Evolutionary conservation across 139 green algal genomes (phyloP).

Genomic region (Chlorella sp.): DNA sequence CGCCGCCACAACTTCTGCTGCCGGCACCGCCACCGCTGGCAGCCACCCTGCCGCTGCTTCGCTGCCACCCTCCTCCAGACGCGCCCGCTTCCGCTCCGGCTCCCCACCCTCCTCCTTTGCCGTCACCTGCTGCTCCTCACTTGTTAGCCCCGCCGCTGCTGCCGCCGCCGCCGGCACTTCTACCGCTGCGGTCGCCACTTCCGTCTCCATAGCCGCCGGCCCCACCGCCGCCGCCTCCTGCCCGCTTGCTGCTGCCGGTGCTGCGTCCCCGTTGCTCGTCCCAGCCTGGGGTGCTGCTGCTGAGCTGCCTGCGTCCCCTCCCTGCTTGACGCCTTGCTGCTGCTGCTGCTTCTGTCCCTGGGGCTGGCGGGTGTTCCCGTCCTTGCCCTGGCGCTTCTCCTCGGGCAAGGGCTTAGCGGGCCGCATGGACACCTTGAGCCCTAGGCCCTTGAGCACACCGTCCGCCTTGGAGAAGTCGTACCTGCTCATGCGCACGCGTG

Average conservation of each 20-base stretch:
- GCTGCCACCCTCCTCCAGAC: no score
- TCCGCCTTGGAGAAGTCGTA: slow-evolving; percentile 68
- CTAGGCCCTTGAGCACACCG: slow-evolving; percentile 44
- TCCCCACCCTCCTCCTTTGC: no score
- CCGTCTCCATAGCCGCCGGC: no score
- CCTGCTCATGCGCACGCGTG: neutral
- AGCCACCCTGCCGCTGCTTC: no score
- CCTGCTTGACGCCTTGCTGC: no score
- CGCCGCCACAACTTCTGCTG: neutral
- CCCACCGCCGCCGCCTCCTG: neutral
- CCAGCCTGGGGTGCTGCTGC: neutral
- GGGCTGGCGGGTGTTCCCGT: neutral
- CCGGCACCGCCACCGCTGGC: neutral
- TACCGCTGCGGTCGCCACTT: no score
- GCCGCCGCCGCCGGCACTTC: no score
- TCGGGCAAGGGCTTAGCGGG: neutral
- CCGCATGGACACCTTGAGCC: slow-evolving; percentile 32
- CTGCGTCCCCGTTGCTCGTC: no score
- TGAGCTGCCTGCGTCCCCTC: neutral
- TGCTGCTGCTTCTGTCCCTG: neutral
- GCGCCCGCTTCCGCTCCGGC: no score
- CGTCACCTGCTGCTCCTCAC: no score
- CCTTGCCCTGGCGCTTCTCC: slow-evolving; percentile 9
- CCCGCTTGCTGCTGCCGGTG: no score
- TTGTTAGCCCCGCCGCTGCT: neutral